Conservation (phyloP, 148 eudicot species). For the Fagopyrum tataricum region DNA sequence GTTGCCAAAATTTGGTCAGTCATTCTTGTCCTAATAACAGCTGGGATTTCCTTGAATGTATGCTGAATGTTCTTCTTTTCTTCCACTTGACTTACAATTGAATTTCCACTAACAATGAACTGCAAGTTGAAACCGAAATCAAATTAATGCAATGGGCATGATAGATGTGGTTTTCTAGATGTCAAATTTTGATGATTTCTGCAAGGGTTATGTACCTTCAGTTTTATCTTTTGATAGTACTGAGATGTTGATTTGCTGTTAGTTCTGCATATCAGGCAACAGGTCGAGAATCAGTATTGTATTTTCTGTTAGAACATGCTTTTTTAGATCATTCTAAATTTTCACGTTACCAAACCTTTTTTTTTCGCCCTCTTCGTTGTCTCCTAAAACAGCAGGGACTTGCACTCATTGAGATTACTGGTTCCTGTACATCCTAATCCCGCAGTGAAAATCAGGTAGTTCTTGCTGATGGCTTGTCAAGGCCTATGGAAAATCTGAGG, state of each 20-base stretch:
- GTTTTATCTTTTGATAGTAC: not conserved
- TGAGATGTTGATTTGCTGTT: no score
- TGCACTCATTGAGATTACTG: not conserved
- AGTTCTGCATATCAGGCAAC: not conserved
- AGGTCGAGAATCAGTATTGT: not conserved
- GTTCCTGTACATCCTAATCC: not conserved
- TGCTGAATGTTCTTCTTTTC: no score
- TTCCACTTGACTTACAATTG: no score
- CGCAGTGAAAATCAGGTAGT: slow-evolving; percentile 28
- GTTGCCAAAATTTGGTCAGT: no score
- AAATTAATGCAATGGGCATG: not conserved
- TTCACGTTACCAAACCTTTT: not conserved
- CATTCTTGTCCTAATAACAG: no score
- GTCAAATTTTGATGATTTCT: no score
- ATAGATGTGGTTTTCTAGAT: not conserved
- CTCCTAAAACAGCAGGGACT: not conserved
- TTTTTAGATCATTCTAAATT: not conserved
- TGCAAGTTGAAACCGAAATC: not conserved
- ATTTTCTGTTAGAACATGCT: not conserved
- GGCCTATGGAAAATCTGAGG: slow-evolving; percentile 11
- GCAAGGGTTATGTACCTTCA: not conserved
- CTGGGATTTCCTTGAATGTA: no score
- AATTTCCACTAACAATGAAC: not conserved
- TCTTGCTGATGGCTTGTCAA: slow-evolving; percentile 17
- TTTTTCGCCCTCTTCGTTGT: not conserved